Conservation (phyloP, 306 rosid species). For the Malus sylvestris region DNA sequence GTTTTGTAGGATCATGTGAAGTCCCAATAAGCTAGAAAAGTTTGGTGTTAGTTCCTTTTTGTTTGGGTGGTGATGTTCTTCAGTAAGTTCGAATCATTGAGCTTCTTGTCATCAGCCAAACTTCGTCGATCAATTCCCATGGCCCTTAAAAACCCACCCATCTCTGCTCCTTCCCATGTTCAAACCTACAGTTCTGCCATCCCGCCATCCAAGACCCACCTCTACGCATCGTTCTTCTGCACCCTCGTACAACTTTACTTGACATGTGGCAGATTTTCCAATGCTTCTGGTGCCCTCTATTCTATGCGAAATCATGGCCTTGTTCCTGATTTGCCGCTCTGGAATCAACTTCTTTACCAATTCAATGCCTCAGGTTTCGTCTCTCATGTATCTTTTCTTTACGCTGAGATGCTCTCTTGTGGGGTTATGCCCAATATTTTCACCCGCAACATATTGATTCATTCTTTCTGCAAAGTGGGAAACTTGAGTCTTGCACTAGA, state of each 20-base stretch:
- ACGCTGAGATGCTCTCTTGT: constrained; percentile 46
- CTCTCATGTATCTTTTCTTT: constrained; percentile 52
- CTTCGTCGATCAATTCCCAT: constrained; percentile 7
- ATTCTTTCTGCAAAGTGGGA: constrained; percentile 63
- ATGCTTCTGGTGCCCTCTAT: constrained; percentile 42
- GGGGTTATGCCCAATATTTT: constrained; percentile 59
- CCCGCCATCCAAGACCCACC: constrained; percentile 36
- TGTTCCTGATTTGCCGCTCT: constrained; percentile 44
- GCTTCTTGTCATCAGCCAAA: constrained; percentile 19
- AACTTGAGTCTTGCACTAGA: constrained; percentile 50
- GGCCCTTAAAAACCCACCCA: constrained; percentile 8
- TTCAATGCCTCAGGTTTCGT: constrained; percentile 57
- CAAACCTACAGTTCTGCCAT: constrained; percentile 9
- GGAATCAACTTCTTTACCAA: constrained; percentile 52
- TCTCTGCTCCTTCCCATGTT: constrained; percentile 1
- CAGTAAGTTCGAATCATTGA: background rate
- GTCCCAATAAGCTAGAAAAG: no score
- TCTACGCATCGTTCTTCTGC: constrained; percentile 61
- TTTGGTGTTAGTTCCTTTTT: no score
- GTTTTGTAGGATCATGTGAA: no score
- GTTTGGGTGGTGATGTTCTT: no score
- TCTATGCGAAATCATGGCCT: constrained; percentile 48
- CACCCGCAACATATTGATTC: constrained; percentile 60
- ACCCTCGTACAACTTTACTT: constrained; percentile 68
- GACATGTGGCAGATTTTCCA: constrained; percentile 38